Evolutionary conservation across 495 filamentous ascomycete genomes (phyloP).

Genomic region (Aspergillus cristatus): DNA sequence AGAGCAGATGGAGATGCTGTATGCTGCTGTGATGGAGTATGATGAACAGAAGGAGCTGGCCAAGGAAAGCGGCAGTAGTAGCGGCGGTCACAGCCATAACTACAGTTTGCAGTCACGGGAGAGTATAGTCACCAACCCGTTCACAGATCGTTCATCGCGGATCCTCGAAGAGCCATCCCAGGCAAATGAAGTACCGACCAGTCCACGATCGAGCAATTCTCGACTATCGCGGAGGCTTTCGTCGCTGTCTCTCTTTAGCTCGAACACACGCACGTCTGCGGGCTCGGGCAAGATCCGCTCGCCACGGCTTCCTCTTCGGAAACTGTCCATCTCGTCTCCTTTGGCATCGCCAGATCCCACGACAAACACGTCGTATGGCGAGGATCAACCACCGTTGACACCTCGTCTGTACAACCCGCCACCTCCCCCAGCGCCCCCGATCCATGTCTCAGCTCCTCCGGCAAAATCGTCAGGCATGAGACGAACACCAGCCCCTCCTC

Average conservation of each 20-base stretch:
- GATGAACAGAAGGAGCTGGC: slow-evolving; percentile 53
- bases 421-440: slow-evolving; percentile 34
- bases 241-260: slow-evolving; percentile 47
- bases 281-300: slow-evolving; percentile 39
- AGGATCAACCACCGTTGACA: slow-evolving; percentile 44
- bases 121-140: slow-evolving; percentile 30
- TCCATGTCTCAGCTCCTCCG: slow-evolving; percentile 13
- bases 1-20: slow-evolving; percentile 78
- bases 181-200: slow-evolving; percentile 14
- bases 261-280: slow-evolving; percentile 48
- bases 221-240: slow-evolving; percentile 31
- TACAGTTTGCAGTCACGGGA: slow-evolving; percentile 18
- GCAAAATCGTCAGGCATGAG: slow-evolving; percentile 9
- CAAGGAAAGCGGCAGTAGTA: slow-evolving; percentile 14
- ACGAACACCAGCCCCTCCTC: slow-evolving; percentile 23
- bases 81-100: neutral
- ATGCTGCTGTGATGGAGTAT: slow-evolving; percentile 84
- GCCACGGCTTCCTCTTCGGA: slow-evolving; percentile 43
- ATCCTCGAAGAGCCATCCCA: slow-evolving; percentile 11
- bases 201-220: slow-evolving; percentile 24
- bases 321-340: slow-evolving; percentile 50
- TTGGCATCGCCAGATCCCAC: slow-evolving; percentile 40
- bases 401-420: slow-evolving; percentile 51
- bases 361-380: slow-evolving; percentile 33
- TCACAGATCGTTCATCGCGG: slow-evolving; percentile 23